phyloP scores from a whole-genome alignment of 108 stramenopile species.

The Nannochloropsis granulata region DNA sequence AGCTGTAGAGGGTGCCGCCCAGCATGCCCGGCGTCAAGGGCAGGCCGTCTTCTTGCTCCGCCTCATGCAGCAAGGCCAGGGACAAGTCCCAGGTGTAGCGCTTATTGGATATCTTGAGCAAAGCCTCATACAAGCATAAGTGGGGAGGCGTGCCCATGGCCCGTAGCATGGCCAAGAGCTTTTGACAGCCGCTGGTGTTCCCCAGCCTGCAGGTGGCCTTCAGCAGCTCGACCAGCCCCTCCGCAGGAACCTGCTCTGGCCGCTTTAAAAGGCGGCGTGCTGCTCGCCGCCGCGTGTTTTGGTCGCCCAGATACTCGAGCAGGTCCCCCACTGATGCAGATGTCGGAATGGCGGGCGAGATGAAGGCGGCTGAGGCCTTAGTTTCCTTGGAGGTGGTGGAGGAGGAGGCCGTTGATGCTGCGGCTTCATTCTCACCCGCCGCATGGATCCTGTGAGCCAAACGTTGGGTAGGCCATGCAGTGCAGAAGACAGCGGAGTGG shows the following conservation, averaged over 20 bases:
- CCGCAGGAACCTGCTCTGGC: not conserved
- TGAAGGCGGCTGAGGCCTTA: not conserved
- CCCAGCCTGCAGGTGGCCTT: not conserved
- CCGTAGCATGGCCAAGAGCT: not conserved
- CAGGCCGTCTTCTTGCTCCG: not conserved
- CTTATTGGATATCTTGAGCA: not conserved
- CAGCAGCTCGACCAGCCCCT: not conserved
- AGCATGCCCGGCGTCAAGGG: not conserved
- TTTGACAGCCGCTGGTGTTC: not conserved
- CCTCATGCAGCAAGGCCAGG: not conserved
- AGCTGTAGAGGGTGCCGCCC: not conserved
- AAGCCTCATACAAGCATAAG: not conserved
- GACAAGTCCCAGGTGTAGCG: not conserved
- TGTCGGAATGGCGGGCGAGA: not conserved
- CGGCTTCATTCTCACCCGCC: not conserved
- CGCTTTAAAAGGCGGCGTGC: not conserved
- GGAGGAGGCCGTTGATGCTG: not conserved
- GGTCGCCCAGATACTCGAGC: not conserved
- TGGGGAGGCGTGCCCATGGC: not conserved
- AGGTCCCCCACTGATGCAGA: not conserved
- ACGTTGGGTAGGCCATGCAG: not conserved
- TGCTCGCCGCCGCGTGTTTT: not conserved
- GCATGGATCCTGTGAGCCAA: not conserved
- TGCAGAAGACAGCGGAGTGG: not conserved
- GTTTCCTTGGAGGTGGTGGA: not conserved